phyloP scores from a whole-genome alignment of 2,329 filamentous ascomycete genomes.

The Colletotrichum sidae region DNA sequence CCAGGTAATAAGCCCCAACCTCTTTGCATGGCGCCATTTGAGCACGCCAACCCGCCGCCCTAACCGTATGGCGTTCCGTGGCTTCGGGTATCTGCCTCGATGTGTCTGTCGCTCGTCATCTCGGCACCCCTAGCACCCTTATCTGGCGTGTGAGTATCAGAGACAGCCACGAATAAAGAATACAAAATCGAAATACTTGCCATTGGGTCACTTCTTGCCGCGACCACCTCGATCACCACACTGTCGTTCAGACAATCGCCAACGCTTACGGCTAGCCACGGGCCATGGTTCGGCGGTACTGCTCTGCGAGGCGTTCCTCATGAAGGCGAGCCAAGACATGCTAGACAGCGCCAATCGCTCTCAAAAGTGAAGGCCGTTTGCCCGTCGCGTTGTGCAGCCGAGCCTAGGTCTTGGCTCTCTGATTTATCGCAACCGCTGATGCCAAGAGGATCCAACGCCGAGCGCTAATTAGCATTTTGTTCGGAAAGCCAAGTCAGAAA shows the following conservation, averaged over 20 bases:
- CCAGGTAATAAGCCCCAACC: slow-evolving; percentile 11
- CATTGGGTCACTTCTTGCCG: background rate
- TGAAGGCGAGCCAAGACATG: slow-evolving; percentile 27
- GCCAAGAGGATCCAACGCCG: slow-evolving; percentile 27
- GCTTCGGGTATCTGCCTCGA: slow-evolving; percentile 35
- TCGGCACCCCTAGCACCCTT: background rate
- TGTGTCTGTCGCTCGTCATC: slow-evolving; percentile 26
- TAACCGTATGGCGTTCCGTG: slow-evolving; percentile 11
- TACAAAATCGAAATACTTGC: background rate
- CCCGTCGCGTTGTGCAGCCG: background rate
- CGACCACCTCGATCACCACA: background rate
- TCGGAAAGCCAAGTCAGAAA: background rate
- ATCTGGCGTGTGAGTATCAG: slow-evolving; percentile 9
- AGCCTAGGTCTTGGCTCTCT: slow-evolving; percentile 8
- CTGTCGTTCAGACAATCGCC: slow-evolving; percentile 8
- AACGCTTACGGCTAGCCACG: slow-evolving; percentile 20
- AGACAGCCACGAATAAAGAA: background rate
- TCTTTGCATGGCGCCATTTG: slow-evolving; percentile 15
- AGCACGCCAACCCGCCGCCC: slow-evolving; percentile 11
- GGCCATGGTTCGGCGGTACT: slow-evolving; percentile 30
- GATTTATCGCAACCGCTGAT: slow-evolving; percentile 18
- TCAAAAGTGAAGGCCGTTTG: background rate
- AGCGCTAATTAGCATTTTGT: slow-evolving; percentile 11
- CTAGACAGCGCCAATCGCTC: slow-evolving; percentile 5
- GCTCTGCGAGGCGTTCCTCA: slow-evolving; percentile 21